Conservation (phyloP, 202 grass and related monocot genomes). For the Saccharum hybrid region DNA sequence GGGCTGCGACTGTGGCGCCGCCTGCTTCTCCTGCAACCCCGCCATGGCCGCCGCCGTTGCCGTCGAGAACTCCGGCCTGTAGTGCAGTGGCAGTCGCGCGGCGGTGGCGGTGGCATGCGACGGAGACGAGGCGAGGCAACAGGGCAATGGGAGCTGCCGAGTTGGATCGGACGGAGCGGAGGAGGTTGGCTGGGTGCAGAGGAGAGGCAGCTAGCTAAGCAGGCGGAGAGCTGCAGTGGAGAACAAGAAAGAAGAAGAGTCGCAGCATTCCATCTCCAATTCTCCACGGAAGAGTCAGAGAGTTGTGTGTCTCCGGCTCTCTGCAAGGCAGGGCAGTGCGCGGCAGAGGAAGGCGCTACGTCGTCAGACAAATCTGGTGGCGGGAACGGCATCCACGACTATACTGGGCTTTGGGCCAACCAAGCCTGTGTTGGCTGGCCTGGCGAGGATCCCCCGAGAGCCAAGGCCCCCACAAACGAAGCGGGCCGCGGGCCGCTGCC, state of each 20-base stretch:
- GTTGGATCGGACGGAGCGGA: too few species aligned
- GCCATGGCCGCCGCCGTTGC: not conserved
- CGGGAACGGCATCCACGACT: not conserved
- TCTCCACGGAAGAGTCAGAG: too few species aligned
- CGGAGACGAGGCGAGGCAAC: too few species aligned
- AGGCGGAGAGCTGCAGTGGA: not conserved
- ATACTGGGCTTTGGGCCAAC: not conserved
- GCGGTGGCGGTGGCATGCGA: slow-evolving; percentile 9
- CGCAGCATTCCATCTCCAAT: too few species aligned
- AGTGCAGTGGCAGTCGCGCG: too few species aligned
- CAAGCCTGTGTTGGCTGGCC: not conserved
- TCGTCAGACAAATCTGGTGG: slow-evolving; percentile 30
- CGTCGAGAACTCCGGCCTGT: too few species aligned
- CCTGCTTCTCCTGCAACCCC: not conserved
- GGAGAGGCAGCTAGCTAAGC: too few species aligned
- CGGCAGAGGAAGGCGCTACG: slow-evolving; percentile 37
- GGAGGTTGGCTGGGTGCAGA: too few species aligned
- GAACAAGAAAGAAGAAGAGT: not conserved
- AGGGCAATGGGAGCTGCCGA: too few species aligned
- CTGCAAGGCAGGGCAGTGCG: not conserved
- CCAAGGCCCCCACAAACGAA: too few species aligned
- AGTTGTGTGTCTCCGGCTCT: not conserved
- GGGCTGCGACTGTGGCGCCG: not conserved
- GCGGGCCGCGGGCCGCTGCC: too few species aligned
- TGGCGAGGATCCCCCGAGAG: too few species aligned